These are phyloP conservation scores for Capronia epimyces DNA, from an alignment of 2,329 filamentous ascomycete genomes.

Conservation along the genomic window DNA sequence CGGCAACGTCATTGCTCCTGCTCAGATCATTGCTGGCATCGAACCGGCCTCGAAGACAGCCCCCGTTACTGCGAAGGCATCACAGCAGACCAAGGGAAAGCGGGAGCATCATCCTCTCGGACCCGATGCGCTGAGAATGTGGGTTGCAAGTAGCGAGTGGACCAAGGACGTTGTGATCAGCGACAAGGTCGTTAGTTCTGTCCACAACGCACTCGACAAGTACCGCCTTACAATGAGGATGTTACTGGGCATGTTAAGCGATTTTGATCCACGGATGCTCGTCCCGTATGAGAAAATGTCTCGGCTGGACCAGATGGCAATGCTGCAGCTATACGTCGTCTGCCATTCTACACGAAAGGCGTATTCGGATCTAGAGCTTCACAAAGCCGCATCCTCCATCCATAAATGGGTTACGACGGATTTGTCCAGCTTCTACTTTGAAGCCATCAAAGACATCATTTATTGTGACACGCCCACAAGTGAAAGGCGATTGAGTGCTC, in stretches of 20 bases:
- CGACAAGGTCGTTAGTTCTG: slow-evolving; percentile 66
- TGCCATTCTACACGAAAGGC: slow-evolving; percentile 60
- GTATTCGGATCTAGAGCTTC: slow-evolving; percentile 72
- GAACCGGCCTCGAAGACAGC: slow-evolving; percentile 45
- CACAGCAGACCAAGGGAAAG: slow-evolving; percentile 46
- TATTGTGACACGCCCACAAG: slow-evolving; percentile 74
- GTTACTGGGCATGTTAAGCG: slow-evolving; percentile 69
- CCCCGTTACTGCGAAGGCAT: background rate
- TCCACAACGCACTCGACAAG: slow-evolving; percentile 74
- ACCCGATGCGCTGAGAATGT: slow-evolving; percentile 79
- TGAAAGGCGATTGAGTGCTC: slow-evolving; percentile 52
- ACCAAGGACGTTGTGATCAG: slow-evolving; percentile 82
- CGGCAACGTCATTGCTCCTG: slow-evolving; percentile 77
- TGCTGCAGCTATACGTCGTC: slow-evolving; percentile 65
- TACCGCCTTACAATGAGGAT: slow-evolving; percentile 88
- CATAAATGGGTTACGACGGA: slow-evolving; percentile 78
- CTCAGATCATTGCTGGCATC: slow-evolving; percentile 78
- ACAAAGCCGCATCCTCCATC: slow-evolving; percentile 65
- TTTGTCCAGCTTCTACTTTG: slow-evolving; percentile 89
- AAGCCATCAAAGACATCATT: slow-evolving; percentile 82
- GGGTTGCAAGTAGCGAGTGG: slow-evolving; percentile 89
- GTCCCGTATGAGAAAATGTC: slow-evolving; percentile 34
- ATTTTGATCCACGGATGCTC: slow-evolving; percentile 43
- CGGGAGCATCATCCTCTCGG: slow-evolving; percentile 57
- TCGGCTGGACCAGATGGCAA: slow-evolving; percentile 66